Percentiles rank a stretch among this genome's conserved stretches.
phyloP scores from a whole-genome alignment of 768 basidiomycete genomes.

The Boletus reticulatus region DNA sequence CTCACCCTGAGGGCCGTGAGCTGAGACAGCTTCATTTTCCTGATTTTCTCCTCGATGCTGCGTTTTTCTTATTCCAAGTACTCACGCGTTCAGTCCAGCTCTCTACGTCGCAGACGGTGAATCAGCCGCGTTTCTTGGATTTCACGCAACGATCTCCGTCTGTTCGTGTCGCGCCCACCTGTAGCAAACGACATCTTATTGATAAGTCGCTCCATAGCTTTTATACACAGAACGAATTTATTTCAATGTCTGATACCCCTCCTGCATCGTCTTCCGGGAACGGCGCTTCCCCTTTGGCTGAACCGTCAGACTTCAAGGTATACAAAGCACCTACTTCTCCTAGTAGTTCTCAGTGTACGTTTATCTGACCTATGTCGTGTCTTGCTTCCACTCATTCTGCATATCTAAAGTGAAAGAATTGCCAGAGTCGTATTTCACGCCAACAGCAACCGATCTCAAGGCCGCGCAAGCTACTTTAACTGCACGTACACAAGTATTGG shows the following conservation, averaged over 20 bases:
- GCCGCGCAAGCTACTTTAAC: slow-evolving; percentile 61
- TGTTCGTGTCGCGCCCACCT: slow-evolving; percentile 10
- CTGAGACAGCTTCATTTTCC: slow-evolving; percentile 67
- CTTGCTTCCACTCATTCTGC: slow-evolving; percentile 1
- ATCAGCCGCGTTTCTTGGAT: background rate
- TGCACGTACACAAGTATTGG: slow-evolving; percentile 59
- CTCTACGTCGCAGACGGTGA: background rate
- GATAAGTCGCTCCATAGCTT: slow-evolving; percentile 15
- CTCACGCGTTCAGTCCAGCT: slow-evolving; percentile 5
- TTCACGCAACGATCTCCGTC: slow-evolving; percentile 1
- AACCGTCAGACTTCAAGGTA: slow-evolving; percentile 42
- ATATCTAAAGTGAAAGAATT: slow-evolving; percentile 41
- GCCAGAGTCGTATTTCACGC: slow-evolving; percentile 73
- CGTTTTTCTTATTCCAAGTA: background rate
- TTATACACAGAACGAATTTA: slow-evolving; percentile 8
- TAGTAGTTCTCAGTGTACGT: slow-evolving; percentile 35
- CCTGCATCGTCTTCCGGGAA: slow-evolving; percentile 1
- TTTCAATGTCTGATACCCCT: slow-evolving; percentile 28
- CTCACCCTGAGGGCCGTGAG: slow-evolving; percentile 60
- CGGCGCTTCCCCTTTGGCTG: background rate
- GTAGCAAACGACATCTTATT: slow-evolving; percentile 13
- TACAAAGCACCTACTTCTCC: slow-evolving; percentile 43
- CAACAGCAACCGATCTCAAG: slow-evolving; percentile 68
- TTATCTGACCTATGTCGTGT: background rate
- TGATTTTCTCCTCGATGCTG: slow-evolving; percentile 35